Evolutionary conservation across 139 green algal species (phyloP).

Genomic region (Volvox africanus): DNA sequence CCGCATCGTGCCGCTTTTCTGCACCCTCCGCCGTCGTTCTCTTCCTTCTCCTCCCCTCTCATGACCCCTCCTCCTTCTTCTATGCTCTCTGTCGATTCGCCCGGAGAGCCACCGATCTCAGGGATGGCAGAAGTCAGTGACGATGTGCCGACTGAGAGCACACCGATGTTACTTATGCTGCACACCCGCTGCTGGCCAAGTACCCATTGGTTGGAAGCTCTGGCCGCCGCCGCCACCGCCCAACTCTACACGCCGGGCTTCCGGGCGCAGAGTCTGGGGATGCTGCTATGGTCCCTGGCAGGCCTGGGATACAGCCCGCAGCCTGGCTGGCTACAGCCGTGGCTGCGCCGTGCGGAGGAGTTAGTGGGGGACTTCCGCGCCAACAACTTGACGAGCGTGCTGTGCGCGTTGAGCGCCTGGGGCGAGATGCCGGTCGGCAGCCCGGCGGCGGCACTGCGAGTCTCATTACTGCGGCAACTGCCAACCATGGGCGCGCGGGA

Average conservation of each 20-base stretch:
- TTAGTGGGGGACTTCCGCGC: constrained; percentile 14
- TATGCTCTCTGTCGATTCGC: too few species aligned
- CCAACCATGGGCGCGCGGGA: constrained; percentile 5
- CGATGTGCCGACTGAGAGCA: too few species aligned
- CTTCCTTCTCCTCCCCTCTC: too few species aligned
- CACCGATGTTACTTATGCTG: not conserved
- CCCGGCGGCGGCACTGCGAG: constrained; percentile 2
- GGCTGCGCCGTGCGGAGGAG: not conserved
- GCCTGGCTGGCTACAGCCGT: constrained; percentile 32
- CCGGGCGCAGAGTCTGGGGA: constrained; percentile 25
- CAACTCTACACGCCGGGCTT: not conserved
- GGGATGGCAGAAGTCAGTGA: too few species aligned
- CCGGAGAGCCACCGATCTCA: too few species aligned
- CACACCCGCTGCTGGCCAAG: constrained; percentile 40
- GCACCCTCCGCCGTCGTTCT: too few species aligned
- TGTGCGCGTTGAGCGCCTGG: constrained; percentile 31
- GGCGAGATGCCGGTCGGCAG: not conserved
- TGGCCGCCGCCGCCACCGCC: not conserved
- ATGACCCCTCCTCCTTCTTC: too few species aligned
- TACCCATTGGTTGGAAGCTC: not conserved
- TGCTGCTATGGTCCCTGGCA: constrained; percentile 34
- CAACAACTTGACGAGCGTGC: constrained; percentile 24
- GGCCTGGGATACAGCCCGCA: constrained; percentile 36
- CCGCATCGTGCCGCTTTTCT: not conserved
- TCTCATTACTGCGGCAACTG: not conserved